Evolutionary conservation across 2,329 filamentous ascomycete genomes (phyloP).

Genomic region (Aureobasidium pullulans): DNA sequence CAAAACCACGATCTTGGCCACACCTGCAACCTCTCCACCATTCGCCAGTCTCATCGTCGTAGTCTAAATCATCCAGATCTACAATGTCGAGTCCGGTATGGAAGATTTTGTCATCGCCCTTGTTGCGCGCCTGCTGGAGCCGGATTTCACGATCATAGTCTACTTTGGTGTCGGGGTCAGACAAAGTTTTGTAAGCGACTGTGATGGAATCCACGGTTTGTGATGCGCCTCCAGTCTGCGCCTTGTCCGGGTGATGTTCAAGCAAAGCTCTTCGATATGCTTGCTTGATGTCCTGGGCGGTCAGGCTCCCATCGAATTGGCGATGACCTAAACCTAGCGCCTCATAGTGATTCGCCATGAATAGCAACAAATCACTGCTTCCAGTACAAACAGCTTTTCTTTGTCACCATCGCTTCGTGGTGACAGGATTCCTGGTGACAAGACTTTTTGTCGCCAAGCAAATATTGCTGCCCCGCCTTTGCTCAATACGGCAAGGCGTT

Average conservation of each 20-base stretch:
- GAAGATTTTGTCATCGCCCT: constrained; percentile 26
- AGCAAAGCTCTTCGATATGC: constrained; percentile 54
- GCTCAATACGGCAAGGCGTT: constrained; percentile 1
- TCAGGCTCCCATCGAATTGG: constrained; percentile 17
- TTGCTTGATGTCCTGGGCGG: constrained; percentile 36
- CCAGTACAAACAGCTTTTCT: not conserved
- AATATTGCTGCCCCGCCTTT: constrained; percentile 10
- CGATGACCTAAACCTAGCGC: constrained; percentile 22
- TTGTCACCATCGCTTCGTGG: not conserved
- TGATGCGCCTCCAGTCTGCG: constrained; percentile 17
- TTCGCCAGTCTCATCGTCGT: constrained; percentile 28
- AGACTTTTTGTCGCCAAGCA: constrained; percentile 8
- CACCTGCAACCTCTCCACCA: constrained; percentile 53
- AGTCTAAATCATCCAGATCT: constrained; percentile 49
- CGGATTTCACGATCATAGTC: constrained; percentile 44
- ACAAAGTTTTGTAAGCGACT: constrained; percentile 49
- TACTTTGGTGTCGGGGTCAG: constrained; percentile 33
- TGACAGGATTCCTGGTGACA: not conserved
- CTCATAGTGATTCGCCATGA: constrained; percentile 23
- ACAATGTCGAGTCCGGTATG: constrained; percentile 48
- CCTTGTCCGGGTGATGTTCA: constrained; percentile 53
- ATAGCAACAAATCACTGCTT: not conserved
- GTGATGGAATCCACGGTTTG: constrained; percentile 51
- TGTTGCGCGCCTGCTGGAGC: constrained; percentile 28
- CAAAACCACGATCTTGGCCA: constrained; percentile 50